Evolutionary conservation across 2,329 filamentous ascomycete species (phyloP), one percentile per base, ranked within the genome.

Genomic region (Elsinoe fawcettii): DNA sequence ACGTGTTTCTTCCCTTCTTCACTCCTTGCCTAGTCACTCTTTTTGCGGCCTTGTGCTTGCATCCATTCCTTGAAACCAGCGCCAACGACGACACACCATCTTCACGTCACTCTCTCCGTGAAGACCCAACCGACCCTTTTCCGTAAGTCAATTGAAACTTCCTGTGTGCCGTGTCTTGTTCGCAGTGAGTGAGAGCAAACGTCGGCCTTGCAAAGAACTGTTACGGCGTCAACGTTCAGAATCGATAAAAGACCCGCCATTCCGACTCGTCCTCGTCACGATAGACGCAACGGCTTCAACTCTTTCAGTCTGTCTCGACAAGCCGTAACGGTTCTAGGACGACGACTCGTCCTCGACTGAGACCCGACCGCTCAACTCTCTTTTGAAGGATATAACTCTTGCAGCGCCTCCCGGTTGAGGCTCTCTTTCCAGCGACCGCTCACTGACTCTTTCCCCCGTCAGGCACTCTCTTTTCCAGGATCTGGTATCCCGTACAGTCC

Each of bases 401-500:
- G 32, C 41, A 49, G 20, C 27, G 37, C 54, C 20, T 53, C 37
- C 54, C 27, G 16, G 37, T 46, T 18, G 39, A 51, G 56, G 56
- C 54, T 56, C 57, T 49, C 44, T 56, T 47, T 49, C 43, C 59
- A 61, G 57, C 60, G 58, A 51, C 56, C 56, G 54, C 39, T 58
- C 56, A 57, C 57, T 59, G 53, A 59, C 55, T 32, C n/a, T 47
- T 56, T 37, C 34, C 56, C 25, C 51, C 55, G 55, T 60, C 56
- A 41, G 58, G 57, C 55, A 58, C 54, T 43, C 51, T 58, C 55
- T 56, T 56, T 57, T 49, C 49, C 41, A 53, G 57, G 62, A 63
- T 64, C 61, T 61, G 62, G 57, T 56, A 64, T 64, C 62, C 61
- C 57, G 37, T 23, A 59, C 58, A 55, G 43, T 51, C 53, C 44